These are phyloP conservation scores for Claviceps pusilla DNA, from an alignment of 2,329 filamentous ascomycete genomes.

Conservation along the genomic window DNA sequence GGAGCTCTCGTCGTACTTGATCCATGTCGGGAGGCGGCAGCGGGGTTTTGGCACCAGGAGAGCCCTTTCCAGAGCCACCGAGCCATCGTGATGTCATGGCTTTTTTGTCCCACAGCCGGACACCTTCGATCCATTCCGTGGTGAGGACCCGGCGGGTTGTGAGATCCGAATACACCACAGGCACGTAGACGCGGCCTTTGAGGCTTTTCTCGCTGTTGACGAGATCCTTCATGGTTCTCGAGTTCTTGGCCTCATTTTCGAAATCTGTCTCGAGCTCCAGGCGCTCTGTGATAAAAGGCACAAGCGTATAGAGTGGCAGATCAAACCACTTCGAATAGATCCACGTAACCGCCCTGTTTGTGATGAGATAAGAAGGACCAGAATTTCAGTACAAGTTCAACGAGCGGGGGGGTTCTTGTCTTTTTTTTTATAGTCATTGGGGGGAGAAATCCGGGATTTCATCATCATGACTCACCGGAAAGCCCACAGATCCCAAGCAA, in stretches of 20 bases:
- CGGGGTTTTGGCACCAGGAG: slow-evolving; percentile 57
- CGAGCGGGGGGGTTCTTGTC: too few species aligned
- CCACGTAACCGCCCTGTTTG: slow-evolving; percentile 55
- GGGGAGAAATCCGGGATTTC: background rate
- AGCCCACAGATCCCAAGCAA: slow-evolving; percentile 89
- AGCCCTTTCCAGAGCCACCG: slow-evolving; percentile 60
- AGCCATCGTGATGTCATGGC: slow-evolving; percentile 63
- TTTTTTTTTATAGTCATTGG: too few species aligned
- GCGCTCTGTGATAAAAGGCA: slow-evolving; percentile 88
- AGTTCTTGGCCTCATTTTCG: slow-evolving; percentile 76
- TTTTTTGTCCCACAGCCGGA: slow-evolving; percentile 83
- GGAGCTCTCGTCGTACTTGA: slow-evolving; percentile 28
- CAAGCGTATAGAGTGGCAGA: slow-evolving; percentile 77
- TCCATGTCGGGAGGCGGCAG: slow-evolving; percentile 38
- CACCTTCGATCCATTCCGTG: slow-evolving; percentile 94
- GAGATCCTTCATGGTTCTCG: slow-evolving; percentile 65
- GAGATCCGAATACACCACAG: slow-evolving; percentile 67
- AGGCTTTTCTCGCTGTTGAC: slow-evolving; percentile 63
- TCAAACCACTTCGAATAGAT: slow-evolving; percentile 82
- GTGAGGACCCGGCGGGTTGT: slow-evolving; percentile 76
- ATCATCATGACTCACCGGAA: slow-evolving; percentile 50
- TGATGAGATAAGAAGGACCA: background rate
- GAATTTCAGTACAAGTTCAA: background rate
- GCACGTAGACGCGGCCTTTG: slow-evolving; percentile 72
- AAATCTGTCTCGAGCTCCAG: slow-evolving; percentile 90